Evolutionary conservation across 2,329 filamentous ascomycete species (phyloP).

Genomic region (Ophiocordyceps robertsii): DNA sequence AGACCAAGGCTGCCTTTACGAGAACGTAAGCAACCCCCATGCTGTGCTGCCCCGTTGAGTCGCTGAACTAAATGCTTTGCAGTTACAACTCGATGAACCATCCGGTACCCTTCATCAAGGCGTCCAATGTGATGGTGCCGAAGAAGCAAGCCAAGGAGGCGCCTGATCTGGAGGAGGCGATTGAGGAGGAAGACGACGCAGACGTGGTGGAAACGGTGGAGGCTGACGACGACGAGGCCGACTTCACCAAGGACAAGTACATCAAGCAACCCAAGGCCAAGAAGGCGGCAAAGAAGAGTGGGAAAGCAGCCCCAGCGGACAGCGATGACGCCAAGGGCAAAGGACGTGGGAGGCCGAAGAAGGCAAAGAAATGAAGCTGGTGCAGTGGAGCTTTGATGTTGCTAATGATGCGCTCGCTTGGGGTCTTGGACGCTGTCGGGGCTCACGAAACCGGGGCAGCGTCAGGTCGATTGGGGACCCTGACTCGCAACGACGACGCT

Average conservation of each 20-base stretch:
- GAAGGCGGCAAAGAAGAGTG: conserved; percentile 31
- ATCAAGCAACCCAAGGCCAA: conserved; percentile 78
- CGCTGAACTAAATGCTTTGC: not conserved
- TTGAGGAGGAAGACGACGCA: conserved; percentile 81
- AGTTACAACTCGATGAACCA: conserved; percentile 82
- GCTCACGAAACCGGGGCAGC: too few relatives aligned
- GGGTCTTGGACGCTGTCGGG: not conserved
- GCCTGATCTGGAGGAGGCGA: conserved; percentile 89
- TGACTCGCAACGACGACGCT: too few relatives aligned
- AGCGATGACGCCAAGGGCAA: conserved; percentile 42
- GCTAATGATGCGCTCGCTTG: too few relatives aligned
- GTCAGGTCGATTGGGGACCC: too few relatives aligned
- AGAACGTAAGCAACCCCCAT: conserved; percentile 49
- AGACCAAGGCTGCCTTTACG: conserved; percentile 83
- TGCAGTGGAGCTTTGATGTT: not conserved
- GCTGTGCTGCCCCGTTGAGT: not conserved
- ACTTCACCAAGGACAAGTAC: conserved; percentile 90
- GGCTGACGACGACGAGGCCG: conserved; percentile 60
- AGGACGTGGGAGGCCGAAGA: conserved; percentile 29
- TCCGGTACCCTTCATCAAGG: conserved; percentile 93
- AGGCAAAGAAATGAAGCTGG: conserved; percentile 27
- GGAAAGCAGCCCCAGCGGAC: conserved; percentile 34
- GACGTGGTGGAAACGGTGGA: conserved; percentile 43
- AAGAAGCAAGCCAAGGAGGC: conserved; percentile 62
- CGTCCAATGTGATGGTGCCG: conserved; percentile 59